Evolutionary conservation across 306 rosid genomes (phyloP).

Genomic region (Bauhinia variegata): DNA sequence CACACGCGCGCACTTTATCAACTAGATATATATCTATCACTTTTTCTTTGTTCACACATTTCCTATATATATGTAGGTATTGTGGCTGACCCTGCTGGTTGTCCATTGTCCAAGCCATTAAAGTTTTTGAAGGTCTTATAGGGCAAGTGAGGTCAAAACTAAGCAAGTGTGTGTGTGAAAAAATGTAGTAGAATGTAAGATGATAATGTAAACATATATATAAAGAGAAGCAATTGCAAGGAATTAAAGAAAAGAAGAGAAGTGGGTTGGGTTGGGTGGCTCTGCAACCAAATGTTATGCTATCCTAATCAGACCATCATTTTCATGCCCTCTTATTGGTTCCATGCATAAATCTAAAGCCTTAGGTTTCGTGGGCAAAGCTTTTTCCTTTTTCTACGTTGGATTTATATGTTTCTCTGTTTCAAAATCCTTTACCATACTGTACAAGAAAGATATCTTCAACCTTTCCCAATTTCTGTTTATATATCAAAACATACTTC

Average conservation of each 20-base stretch:
- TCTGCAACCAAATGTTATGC: constrained; percentile 54
- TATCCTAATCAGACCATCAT: constrained; percentile 78
- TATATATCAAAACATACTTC: too few relatives aligned
- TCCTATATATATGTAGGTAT: not conserved
- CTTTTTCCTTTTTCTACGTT: constrained; percentile 20
- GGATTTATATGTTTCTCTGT: constrained; percentile 14
- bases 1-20: too few relatives aligned
- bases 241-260: constrained; percentile 14
- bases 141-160: constrained; percentile 43
- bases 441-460: too few relatives aligned
- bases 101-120: constrained; percentile 3
- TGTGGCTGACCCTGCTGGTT: constrained; percentile 13
- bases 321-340: constrained; percentile 57
- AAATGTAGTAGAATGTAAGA: constrained; percentile 31
- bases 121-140: constrained; percentile 29
- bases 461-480: too few relatives aligned
- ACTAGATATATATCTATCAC: too few relatives aligned
- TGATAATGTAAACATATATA: constrained; percentile 56
- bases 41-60: too few relatives aligned
- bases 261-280: constrained; percentile 48
- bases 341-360: constrained; percentile 23
- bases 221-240: constrained; percentile 30
- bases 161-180: constrained; percentile 2
- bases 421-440: not conserved
- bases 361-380: constrained; percentile 34